phyloP scores from a whole-genome alignment of 2,329 filamentous ascomycete species.

The Fusarium armeniacum region DNA sequence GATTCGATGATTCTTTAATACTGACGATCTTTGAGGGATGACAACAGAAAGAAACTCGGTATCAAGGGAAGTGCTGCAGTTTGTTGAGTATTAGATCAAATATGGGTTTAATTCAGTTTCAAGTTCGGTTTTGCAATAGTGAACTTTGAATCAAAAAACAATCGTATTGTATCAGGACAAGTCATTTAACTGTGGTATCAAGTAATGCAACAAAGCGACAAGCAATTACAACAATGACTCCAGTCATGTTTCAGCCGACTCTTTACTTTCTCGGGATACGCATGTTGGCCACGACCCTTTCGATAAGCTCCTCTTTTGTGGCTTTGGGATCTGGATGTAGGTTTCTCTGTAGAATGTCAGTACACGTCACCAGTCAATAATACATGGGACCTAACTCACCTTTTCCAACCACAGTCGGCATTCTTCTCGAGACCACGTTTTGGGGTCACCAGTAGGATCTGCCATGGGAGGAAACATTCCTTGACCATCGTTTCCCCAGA shows the following conservation, averaged over 20 bases:
- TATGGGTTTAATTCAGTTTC: neutral
- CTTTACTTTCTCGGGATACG: conserved; percentile 55
- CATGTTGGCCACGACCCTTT: conserved; percentile 63
- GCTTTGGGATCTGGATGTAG: conserved; percentile 61
- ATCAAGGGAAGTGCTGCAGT: neutral
- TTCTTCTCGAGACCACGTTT: conserved; percentile 83
- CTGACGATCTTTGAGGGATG: conserved; percentile 6
- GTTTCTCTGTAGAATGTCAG: conserved; percentile 57
- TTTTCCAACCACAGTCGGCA: conserved; percentile 83
- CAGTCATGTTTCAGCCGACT: neutral
- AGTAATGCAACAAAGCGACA: conserved; percentile 11
- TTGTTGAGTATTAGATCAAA: neutral
- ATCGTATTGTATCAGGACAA: conserved; percentile 4
- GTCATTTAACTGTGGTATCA: conserved; percentile 23
- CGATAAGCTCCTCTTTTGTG: conserved; percentile 62
- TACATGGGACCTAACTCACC: conserved; percentile 63
- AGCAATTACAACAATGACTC: conserved; percentile 5
- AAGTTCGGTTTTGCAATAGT: neutral
- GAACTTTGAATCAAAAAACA: neutral
- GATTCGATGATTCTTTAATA: conserved; percentile 28
- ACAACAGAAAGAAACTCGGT: neutral
- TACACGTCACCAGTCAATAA: neutral
- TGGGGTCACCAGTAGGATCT: conserved; percentile 83
- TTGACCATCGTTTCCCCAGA: conserved; percentile 74
- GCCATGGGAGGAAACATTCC: conserved; percentile 82